Base-by-base conservation (phyloP, 2,329 filamentous ascomycete genomes). In the Calonectria pteridis region DNA sequence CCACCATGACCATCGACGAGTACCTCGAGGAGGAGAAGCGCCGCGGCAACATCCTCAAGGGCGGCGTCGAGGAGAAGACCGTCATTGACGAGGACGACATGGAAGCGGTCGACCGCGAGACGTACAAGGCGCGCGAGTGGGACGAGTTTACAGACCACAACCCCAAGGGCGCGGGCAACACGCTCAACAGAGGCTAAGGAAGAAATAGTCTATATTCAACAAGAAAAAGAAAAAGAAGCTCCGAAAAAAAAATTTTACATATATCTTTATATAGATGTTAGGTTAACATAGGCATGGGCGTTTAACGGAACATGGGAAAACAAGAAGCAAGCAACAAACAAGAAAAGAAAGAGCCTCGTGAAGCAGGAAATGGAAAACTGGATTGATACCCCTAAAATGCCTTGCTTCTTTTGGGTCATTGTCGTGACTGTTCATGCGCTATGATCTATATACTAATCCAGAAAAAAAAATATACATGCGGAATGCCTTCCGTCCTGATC, bases 1-100 rank as follows among this genome's bases (percentile, higher is more conserved):
- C 97, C 0, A 98, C 97, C 4, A 98, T 99, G 97, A 94, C 92
- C 1, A 98, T 99, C 75, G 97, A 99, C 79, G 97, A 99, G 86
- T 99, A 98, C 82, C 88, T 99, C 20, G 97, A 97, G 67, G 96
- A 98, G 84, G 97, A 98, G 86, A 90, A 91, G 81, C 90, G 91
- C 77, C 89, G 94, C 75, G 97, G 97, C 20, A 95, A 95, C 26
- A 96, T 99, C 72, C 94, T 98, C 69, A 94, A 98, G 82, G 97
- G 96, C 43, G 95, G 95, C 35, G 96, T 96, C 23, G 94, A 94
- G 80, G 91, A 93, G 77, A 88, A 89, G 76, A 91, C 92, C 2
- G 93, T 95, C 83, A 90, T 94, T 7, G 94, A 99, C 82, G 97
- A 98, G 86, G 97, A 99, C 83, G 91, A 98, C 82, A 86, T 94